A percentile compares a stretch with the other conserved stretches of the same genome.
phyloP scores from a whole-genome alignment of 1,284 basidiomycete species.

The Cryptococcus neoformans region DNA sequence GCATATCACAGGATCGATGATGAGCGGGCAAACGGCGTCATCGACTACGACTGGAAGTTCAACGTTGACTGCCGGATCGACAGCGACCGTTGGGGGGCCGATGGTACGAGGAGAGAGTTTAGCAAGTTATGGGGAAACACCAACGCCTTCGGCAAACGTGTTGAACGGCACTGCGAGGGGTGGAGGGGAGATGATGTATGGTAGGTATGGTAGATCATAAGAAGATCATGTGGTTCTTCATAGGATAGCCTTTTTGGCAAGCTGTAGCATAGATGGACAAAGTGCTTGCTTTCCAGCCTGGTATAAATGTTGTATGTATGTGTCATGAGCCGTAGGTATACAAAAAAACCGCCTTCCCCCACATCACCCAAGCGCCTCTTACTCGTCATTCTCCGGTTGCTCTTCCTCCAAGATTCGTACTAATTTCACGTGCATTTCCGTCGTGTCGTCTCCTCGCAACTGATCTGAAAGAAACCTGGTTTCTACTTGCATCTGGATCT shows the following conservation, averaged over 20 bases:
- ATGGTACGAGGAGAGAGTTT: constrained; percentile 6
- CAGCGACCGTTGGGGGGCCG: constrained; percentile 17
- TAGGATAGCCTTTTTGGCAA: neutral
- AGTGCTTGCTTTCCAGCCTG: too few relatives aligned
- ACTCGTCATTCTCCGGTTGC: constrained; percentile 51
- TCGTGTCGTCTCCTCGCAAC: constrained; percentile 87
- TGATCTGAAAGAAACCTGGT: constrained; percentile 86
- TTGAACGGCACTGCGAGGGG: neutral
- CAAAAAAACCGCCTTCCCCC: too few relatives aligned
- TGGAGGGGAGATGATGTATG: constrained; percentile 11
- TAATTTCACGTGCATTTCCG: constrained; percentile 87
- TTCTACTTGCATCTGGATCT: constrained; percentile 97
- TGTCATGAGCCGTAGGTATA: too few relatives aligned
- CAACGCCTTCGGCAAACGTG: constrained; percentile 11
- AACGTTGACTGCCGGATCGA: constrained; percentile 6
- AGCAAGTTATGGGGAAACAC: constrained; percentile 19
- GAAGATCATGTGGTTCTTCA: too few relatives aligned
- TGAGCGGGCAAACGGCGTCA: neutral
- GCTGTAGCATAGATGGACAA: neutral
- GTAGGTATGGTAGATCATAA: neutral
- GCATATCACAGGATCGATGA: constrained; percentile 1
- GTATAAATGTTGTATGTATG: too few relatives aligned
- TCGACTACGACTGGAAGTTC: constrained; percentile 1
- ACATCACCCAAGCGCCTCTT: constrained; percentile 2
- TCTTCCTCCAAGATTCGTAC: constrained; percentile 95